Evolutionary conservation across 1,284 basidiomycete species (phyloP), one percentile per base, ranked within the genome.

Genomic region (Tilletia walkeri): DNA sequence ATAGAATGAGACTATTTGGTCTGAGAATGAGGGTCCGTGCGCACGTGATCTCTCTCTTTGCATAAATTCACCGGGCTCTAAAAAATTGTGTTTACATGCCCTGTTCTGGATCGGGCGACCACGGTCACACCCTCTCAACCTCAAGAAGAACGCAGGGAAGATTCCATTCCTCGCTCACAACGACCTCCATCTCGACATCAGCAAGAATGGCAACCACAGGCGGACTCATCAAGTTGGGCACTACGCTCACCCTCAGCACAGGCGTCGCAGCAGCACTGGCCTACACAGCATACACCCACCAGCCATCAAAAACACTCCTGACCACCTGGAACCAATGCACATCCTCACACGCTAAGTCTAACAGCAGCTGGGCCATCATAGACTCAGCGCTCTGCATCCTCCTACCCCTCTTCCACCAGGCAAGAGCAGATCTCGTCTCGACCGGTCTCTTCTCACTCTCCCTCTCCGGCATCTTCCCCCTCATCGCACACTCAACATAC

Each of bases 371-470:
- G 36, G 20, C 7, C 36, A 34, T 63, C 36, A 41, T 63, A 39
- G 59, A 63, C 36, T 63, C 59, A 14, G 10, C 59, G 12, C 59
- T 63, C 59, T n/a, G 36, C 12, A 14, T 63, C 59, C 16, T 41
- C 59, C 36, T 63, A 36, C 59, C 59, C 34, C 34, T 63, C 59
- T 63, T 39, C 59, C 12, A 41, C 14, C 59, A 36, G 14, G n/a
- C 36, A 9, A 34, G 59, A 4, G 10, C 36, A 34, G 59, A 63
- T 38, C 59, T 63, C 59, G 3, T 38, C 59, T 38, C 34, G 36
- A 39, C n/a, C 30, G 59, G 59, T 16, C 36, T 41, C 59, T 63
- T 63, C 59, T 63, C 59, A 34, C 59, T 63, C 59, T 34, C 59
- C 34, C 12, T 41, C 12, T 63, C 59, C 59, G 59, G 59, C 30